These are phyloP conservation scores for Debaryomycetaceae sp. DNA, from an alignment of 1,139 yeast genomes.

Conservation along the genomic window DNA sequence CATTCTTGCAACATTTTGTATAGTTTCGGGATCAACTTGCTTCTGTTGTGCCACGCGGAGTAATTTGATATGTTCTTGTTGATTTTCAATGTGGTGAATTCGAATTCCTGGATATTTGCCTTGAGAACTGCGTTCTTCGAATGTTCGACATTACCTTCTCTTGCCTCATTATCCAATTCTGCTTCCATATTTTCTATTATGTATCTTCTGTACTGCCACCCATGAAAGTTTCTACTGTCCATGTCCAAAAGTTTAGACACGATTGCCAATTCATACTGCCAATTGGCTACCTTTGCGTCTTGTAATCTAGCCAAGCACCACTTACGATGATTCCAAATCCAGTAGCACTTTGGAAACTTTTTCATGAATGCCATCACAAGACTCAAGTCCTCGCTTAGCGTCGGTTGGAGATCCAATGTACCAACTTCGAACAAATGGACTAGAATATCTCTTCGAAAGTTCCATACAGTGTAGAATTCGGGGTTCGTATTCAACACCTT, in stretches of 20 bases:
- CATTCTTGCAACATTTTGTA: conserved; percentile 20
- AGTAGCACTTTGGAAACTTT: conserved; percentile 81
- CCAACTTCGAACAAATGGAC: conserved; percentile 21
- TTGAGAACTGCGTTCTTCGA: conserved; percentile 16
- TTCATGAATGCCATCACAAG: conserved; percentile 60
- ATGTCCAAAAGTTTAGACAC: conserved; percentile 64
- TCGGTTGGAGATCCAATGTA: conserved; percentile 20
- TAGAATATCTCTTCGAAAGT: conserved; percentile 75
- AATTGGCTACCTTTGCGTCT: conserved; percentile 42
- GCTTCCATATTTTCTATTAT: conserved; percentile 54
- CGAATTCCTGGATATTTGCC: conserved; percentile 53
- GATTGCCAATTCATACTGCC: conserved; percentile 66
- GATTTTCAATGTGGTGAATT: conserved; percentile 74
- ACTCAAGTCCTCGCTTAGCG: conserved; percentile 57
- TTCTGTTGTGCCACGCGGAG: conserved; percentile 94
- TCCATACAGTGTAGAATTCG: conserved; percentile 89
- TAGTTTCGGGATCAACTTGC: conserved; percentile 60
- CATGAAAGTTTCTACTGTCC: conserved; percentile 88
- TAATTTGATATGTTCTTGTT: conserved; percentile 84
- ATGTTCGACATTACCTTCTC: conserved; percentile 6
- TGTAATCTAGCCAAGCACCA: conserved; percentile 72
- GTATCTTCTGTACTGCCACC: conserved; percentile 90
- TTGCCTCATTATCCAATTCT: conserved; percentile 5
- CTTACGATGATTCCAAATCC: conserved; percentile 93
- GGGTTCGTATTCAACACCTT: conserved; percentile 66